Base-by-base conservation (phyloP, 805 yeast species). In the Yueomyces sp. region DNA sequence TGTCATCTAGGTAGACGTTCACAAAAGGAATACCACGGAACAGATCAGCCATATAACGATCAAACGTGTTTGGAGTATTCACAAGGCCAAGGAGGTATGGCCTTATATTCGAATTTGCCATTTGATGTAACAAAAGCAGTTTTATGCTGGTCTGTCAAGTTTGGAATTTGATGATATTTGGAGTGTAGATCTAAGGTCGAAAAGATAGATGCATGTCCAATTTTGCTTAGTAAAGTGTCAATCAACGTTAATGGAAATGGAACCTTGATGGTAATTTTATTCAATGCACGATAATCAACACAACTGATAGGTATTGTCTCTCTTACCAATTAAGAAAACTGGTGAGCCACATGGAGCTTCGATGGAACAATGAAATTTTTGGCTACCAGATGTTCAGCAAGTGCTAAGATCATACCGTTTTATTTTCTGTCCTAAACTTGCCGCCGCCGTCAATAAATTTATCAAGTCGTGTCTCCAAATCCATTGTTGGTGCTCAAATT, bases 1-100 rank as follows among this genome's bases (percentile, higher is more conserved):
- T 47, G 41, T 52, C 52, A 39, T 51, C 51, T 6, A 51, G 37
- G 33, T 51, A 52, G 12, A 47, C 51, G 32, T 28, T 26, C 2
- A 47, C 51, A 40, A 44, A 47, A 8, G 33, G 12, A 27, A 45
- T 26, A 27, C 42, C 49, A 7, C 51, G 43, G 42, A 50, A 48
- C 2, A 50, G 12, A 28, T 47, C 50, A n/a, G 53, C 44, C 53
- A 52, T 52, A 37, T 48, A 48, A 3, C 52, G 28, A 5, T 49
- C 44, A 39, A 53, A 52, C 1, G 54, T 51, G 26, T 45, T 41
- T 4, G 52, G 53, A 3, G 53, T 51, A 36, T 50, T 49, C 3
- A 40, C 41, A 7, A 46, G 31, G 3, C 55, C 55, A 42, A 53
- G 45, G 19, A 1, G 51, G 54, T 54, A 53, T 50, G 2, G 47